Conservation (phyloP, 164 flowering plant species). For the Kalanchoe fedtschenkoi region DNA sequence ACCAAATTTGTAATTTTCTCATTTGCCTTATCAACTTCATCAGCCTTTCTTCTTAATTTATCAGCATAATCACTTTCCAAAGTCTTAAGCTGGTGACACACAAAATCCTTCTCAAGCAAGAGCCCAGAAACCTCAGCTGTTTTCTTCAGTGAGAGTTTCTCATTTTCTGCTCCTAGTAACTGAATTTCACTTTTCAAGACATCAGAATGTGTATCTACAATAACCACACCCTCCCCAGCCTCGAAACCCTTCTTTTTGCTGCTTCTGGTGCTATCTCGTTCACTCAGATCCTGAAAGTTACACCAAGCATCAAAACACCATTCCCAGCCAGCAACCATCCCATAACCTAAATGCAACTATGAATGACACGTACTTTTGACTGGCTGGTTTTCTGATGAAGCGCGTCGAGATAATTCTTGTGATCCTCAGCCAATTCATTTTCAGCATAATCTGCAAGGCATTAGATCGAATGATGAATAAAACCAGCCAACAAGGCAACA, state of each 20-base stretch:
- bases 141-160: slow-evolving; percentile 39
- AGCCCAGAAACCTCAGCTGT: slow-evolving; percentile 53
- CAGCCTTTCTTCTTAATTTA: slow-evolving; percentile 28
- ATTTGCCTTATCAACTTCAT: slow-evolving; percentile 43
- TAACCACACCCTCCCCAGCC: slow-evolving; percentile 12
- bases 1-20: slow-evolving; percentile 38
- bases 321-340: background rate
- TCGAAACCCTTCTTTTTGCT: slow-evolving; percentile 8
- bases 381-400: slow-evolving; percentile 23
- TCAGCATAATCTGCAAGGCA: slow-evolving; percentile 32
- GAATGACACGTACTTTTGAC: slow-evolving; percentile 25
- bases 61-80: slow-evolving; percentile 37
- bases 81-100: slow-evolving; percentile 61
- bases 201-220: slow-evolving; percentile 11
- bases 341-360: background rate
- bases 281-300: background rate
- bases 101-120: slow-evolving; percentile 54
- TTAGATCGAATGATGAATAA: background rate
- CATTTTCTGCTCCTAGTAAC: slow-evolving; percentile 35
- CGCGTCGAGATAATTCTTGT: slow-evolving; percentile 32
- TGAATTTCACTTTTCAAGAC: slow-evolving; percentile 32
- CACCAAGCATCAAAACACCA: background rate
- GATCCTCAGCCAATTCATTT: slow-evolving; percentile 34
- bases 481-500: background rate
- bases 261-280: slow-evolving; percentile 17